Evolutionary conservation across 139 green algal species (phyloP).

Genomic region (Chlamydomonas sphaeroides): DNA sequence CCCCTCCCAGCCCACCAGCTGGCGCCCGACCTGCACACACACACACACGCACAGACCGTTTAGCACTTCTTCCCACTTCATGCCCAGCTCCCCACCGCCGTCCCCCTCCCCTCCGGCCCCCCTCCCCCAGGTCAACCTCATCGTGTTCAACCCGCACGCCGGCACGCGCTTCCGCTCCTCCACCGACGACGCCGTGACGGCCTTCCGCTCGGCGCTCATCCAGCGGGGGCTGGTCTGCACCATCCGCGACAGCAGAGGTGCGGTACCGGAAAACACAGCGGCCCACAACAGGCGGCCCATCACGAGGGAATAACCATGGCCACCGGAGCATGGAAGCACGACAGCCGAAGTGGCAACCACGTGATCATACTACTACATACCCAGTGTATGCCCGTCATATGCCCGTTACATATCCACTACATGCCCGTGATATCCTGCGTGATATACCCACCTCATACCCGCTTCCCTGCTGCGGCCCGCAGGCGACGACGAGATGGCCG

Average conservation of each 20-base stretch:
- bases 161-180: constrained; percentile 69
- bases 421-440: too few species aligned
- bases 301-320: too few species aligned
- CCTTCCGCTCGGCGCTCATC: constrained; percentile 69
- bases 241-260: constrained; percentile 74
- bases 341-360: too few species aligned
- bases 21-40: too few species aligned
- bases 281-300: too few species aligned
- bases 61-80: too few species aligned
- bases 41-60: too few species aligned
- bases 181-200: constrained; percentile 53
- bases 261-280: constrained; percentile 78
- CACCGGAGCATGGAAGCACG: too few species aligned
- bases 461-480: background rate
- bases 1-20: too few species aligned
- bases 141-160: constrained; percentile 80
- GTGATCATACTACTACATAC: too few species aligned
- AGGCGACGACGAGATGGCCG: constrained; percentile 88
- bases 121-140: constrained; percentile 65
- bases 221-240: constrained; percentile 79
- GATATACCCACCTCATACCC: constrained; percentile 38
- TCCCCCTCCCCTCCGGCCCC: background rate
- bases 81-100: background rate
- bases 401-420: too few species aligned
- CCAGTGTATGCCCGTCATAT: too few species aligned